These are phyloP conservation scores for Cymbopogon citratus DNA, from an alignment of 176 grass and related monocot species.

Conservation along the genomic window DNA sequence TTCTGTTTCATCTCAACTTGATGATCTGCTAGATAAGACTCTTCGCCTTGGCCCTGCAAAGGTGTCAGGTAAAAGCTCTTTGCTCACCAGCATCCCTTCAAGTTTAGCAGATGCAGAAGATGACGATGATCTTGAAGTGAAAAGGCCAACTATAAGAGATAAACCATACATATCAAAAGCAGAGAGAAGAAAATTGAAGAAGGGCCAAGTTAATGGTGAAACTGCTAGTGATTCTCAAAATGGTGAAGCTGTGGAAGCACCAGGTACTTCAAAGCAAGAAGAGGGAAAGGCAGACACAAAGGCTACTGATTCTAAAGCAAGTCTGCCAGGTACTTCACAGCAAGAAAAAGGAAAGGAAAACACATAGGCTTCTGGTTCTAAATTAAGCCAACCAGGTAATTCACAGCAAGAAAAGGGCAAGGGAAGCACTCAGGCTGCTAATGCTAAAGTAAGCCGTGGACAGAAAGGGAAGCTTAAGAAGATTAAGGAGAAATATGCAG, in stretches of 20 bases:
- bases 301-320: not conserved
- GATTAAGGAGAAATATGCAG: conserved; percentile 95
- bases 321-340: conserved; percentile 23
- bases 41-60: conserved; percentile 80
- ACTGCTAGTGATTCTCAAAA: conserved; percentile 26
- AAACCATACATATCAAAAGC: conserved; percentile 94
- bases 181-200: conserved; percentile 93
- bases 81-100: conserved; percentile 23
- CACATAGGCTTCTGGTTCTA: conserved; percentile 35
- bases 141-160: conserved; percentile 49
- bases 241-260: conserved; percentile 33
- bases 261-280: conserved; percentile 37
- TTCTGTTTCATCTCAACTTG: conserved; percentile 70
- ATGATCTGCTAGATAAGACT: conserved; percentile 84
- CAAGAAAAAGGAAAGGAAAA: conserved; percentile 43
- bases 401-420: conserved; percentile 24
- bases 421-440: conserved; percentile 27
- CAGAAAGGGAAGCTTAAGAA: conserved; percentile 96
- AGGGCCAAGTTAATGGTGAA: conserved; percentile 49
- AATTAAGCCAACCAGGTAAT: conserved; percentile 37
- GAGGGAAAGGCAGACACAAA: conserved; percentile 36
- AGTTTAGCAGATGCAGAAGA: conserved; percentile 45
- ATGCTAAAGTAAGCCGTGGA: conserved; percentile 67
- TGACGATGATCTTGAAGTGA: conserved; percentile 45
- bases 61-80: conserved; percentile 41